These are phyloP conservation scores for Saccharum officinarum DNA, from an alignment of 176 grass and related monocot genomes.

Conservation along the genomic window DNA sequence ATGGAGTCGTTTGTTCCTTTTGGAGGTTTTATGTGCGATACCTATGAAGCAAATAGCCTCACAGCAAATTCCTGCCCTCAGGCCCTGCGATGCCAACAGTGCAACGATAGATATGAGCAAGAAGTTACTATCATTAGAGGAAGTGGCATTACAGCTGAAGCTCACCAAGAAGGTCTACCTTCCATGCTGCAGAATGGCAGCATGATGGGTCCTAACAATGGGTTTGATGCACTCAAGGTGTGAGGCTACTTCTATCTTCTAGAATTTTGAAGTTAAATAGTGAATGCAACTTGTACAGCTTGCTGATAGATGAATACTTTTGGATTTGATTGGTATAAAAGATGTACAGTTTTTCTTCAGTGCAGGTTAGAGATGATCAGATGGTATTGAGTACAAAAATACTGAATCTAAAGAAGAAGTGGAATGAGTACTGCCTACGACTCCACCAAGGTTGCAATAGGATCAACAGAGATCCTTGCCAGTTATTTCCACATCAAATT, in stretches of 20 bases:
- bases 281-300: background rate
- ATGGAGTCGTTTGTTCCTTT: slow-evolving; percentile 68
- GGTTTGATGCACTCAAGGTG: slow-evolving; percentile 74
- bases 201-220: slow-evolving; percentile 46
- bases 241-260: slow-evolving; percentile 41
- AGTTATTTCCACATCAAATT: slow-evolving; percentile 36
- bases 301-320: slow-evolving; percentile 25
- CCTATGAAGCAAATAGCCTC: slow-evolving; percentile 39
- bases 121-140: slow-evolving; percentile 65
- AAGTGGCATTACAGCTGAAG: slow-evolving; percentile 51
- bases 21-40: slow-evolving; percentile 50
- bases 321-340: slow-evolving; percentile 53
- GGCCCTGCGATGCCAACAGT: slow-evolving; percentile 57
- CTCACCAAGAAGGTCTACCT: slow-evolving; percentile 45
- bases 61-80: slow-evolving; percentile 40
- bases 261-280: slow-evolving; percentile 5
- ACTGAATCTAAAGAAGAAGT: slow-evolving; percentile 73
- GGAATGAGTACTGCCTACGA: slow-evolving; percentile 66
- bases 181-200: slow-evolving; percentile 63
- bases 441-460: slow-evolving; percentile 49
- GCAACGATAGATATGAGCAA: slow-evolving; percentile 76
- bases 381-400: slow-evolving; percentile 67
- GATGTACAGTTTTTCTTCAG: slow-evolving; percentile 63
- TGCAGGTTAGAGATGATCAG: slow-evolving; percentile 83
- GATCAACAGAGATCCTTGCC: slow-evolving; percentile 39